Percentiles rank a stretch among this genome's conserved stretches.
phyloP scores from a whole-genome alignment of 805 yeast genomes.

The Saccharomycopsis sp. region DNA sequence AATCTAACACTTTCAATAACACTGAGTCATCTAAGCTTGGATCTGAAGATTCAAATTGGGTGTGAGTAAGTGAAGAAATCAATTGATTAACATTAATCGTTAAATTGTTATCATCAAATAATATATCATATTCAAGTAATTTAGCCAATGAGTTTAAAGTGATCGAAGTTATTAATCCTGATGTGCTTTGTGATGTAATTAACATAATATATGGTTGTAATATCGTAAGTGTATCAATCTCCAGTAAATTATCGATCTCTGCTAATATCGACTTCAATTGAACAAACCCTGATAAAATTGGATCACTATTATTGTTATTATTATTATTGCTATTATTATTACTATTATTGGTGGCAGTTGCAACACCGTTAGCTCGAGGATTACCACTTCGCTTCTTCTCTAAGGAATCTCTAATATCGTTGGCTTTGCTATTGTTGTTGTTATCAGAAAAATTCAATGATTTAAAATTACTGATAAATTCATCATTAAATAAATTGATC shows the following conservation, averaged over 20 bases:
- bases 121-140: slow-evolving; percentile 61
- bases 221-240: slow-evolving; percentile 64
- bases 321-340: slow-evolving; percentile 28
- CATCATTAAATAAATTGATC: slow-evolving; percentile 39
- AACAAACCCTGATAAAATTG: slow-evolving; percentile 70
- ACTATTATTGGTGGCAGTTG: neutral
- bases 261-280: slow-evolving; percentile 68
- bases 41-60: slow-evolving; percentile 93
- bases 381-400: slow-evolving; percentile 3
- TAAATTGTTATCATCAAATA: slow-evolving; percentile 26
- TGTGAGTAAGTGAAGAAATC: slow-evolving; percentile 69
- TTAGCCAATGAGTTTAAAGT: slow-evolving; percentile 73
- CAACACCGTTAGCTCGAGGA: neutral
- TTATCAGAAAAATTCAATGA: slow-evolving; percentile 23
- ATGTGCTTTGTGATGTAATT: slow-evolving; percentile 74
- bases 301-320: slow-evolving; percentile 38
- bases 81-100: slow-evolving; percentile 29
- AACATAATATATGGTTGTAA: slow-evolving; percentile 82
- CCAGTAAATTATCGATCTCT: slow-evolving; percentile 43
- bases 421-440: neutral
- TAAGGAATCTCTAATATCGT: neutral
- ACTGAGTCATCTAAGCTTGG: slow-evolving; percentile 90
- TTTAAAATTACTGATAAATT: slow-evolving; percentile 31
- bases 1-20: slow-evolving; percentile 68
- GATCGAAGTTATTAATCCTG: slow-evolving; percentile 78